These are phyloP conservation scores for Hyaloperonospora arabidopsidis DNA, from an alignment of 352 stramenopile species.

Conservation along the genomic window DNA sequence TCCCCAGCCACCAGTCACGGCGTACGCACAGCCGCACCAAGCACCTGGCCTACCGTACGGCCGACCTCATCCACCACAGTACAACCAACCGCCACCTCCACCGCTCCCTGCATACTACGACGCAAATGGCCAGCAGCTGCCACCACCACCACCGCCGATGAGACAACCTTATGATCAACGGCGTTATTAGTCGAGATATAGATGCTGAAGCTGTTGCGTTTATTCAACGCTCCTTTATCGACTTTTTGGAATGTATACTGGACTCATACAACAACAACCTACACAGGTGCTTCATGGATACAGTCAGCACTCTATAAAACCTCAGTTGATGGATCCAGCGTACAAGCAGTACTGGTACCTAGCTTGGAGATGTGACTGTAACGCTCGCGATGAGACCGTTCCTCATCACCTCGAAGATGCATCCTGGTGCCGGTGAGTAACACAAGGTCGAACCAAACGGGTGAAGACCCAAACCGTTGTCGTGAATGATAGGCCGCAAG, in stretches of 20 bases:
- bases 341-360: conserved; percentile 1
- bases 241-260: conserved; percentile 30
- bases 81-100: conserved; percentile 13
- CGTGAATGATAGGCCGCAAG: conserved; percentile 62
- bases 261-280: conserved; percentile 10
- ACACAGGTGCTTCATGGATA: not conserved
- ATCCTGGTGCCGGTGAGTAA: conserved; percentile 63
- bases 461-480: conserved; percentile 66
- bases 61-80: conserved; percentile 12
- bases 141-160: conserved; percentile 6
- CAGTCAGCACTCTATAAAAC: not conserved
- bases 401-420: conserved; percentile 80
- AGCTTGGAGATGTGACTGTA: conserved; percentile 35
- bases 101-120: conserved; percentile 16
- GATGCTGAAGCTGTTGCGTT: conserved; percentile 12
- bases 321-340: not conserved
- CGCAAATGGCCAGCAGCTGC: conserved; percentile 18
- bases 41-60: conserved; percentile 9
- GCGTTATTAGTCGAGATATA: conserved; percentile 19
- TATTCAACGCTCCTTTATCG: conserved; percentile 8
- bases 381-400: conserved; percentile 71
- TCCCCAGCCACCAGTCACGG: conserved; percentile 7
- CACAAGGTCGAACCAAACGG: conserved; percentile 75
- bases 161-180: conserved; percentile 28
- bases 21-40: conserved; percentile 17